Base-by-base conservation (phyloP, 2,329 filamentous ascomycete species). In the Diaporthe citri region DNA sequence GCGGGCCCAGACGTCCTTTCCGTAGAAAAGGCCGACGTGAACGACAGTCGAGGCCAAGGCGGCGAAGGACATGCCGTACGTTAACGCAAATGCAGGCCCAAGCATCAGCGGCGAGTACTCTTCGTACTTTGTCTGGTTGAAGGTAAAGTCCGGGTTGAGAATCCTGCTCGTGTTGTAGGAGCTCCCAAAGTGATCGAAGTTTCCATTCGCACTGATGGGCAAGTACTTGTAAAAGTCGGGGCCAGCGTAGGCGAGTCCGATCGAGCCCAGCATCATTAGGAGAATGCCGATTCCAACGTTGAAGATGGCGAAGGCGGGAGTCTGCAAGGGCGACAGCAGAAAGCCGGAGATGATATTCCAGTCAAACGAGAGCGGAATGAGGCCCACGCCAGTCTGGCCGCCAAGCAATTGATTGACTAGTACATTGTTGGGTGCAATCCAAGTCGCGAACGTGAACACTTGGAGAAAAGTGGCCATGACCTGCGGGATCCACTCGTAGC, bases 351-450 rank as follows among this genome's bases (percentile, higher is more conserved):
- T 85, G 71, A 84, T 82, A 4, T 82, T 84, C 86, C 87, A 88
- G 77, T 88, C 87, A 76, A 92, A 92, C 0, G 89, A 91, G n/a
- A 91, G 87, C 9, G 90, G 90, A 74, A 92, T 86, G 22, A 92
- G 82, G 1, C 90, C 91, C 34, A 92, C 84, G 1, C 90, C 90
- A 20, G 88, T 89, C 77, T 85, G 86, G 3, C 88, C 88, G 8
- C 90, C 90, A 76, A 92, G 91, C n/a, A 92, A 79, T 81, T 92
- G 90, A 80, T 92, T 92, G 76, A 92, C 81, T n/a, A 90, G 80
- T 6, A 89, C 84, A 74, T 87, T 91, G 70, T 91, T 85, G 12
- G 91, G 91, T n/a, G 88, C 89, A 75, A 92, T 89, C 85, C 86
- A 93, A 67, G 90, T 92, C 41, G 90, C 82, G 81, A 90, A 92